Percentiles rank a stretch among this genome's conserved stretches.
These are phyloP conservation scores for Komagataea norvegica DNA, from an alignment of 1,139 yeast genomes.

Conservation along the genomic window DNA sequence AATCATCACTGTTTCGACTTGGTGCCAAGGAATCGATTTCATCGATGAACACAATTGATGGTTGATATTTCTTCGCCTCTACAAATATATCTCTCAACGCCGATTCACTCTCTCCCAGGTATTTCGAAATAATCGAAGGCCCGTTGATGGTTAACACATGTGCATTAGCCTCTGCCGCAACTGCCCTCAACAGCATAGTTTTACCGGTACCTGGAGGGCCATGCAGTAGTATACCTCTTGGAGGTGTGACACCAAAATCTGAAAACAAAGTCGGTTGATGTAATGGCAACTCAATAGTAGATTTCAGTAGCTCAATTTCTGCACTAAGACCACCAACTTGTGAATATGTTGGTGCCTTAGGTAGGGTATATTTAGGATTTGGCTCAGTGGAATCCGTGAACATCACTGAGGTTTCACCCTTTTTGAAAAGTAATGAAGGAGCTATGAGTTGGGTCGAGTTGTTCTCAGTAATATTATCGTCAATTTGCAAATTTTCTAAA, in stretches of 20 bases:
- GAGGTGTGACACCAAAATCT: conserved; percentile 85
- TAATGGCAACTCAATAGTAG: conserved; percentile 76
- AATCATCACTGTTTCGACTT: conserved; percentile 70
- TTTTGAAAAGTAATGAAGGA: conserved; percentile 43
- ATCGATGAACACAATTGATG: conserved; percentile 82
- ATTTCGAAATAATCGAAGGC: conserved; percentile 87
- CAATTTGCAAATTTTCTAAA: conserved; percentile 8
- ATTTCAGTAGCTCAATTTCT: conserved; percentile 57
- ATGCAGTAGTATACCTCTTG: conserved; percentile 82
- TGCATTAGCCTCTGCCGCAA: conserved; percentile 67
- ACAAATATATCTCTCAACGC: conserved; percentile 74
- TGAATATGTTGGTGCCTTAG: conserved; percentile 39
- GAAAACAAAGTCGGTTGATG: conserved; percentile 71
- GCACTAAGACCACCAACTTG: conserved; percentile 74
- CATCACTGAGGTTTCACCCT: conserved; percentile 34
- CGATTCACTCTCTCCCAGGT: conserved; percentile 89
- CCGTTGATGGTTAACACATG: conserved; percentile 86
- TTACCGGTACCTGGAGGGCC: conserved; percentile 99
- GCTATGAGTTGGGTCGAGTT: conserved; percentile 33
- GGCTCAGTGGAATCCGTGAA: conserved; percentile 25
- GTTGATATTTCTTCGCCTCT: conserved; percentile 83
- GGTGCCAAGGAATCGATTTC: conserved; percentile 93
- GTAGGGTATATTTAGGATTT: conserved; percentile 32
- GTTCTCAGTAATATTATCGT: conserved; percentile 12
- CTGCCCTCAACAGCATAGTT: conserved; percentile 79